Percentiles rank a stretch among this genome's conserved stretches.
These are phyloP conservation scores for Psilocybe tampanensis DNA, from an alignment of 768 basidiomycete genomes.

Conservation along the genomic window DNA sequence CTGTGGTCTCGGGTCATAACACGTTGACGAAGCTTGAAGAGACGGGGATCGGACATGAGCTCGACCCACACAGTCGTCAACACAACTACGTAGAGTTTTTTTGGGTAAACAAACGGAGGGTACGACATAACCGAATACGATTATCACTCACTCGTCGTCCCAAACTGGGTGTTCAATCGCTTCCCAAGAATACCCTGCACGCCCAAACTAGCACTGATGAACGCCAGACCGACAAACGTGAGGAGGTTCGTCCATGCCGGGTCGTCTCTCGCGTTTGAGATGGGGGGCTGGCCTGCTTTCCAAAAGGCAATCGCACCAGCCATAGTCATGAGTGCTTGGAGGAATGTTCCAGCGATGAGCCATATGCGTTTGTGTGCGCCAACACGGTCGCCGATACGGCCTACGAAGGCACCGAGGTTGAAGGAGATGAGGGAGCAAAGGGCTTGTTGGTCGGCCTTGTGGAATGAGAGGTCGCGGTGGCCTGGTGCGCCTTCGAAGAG, in stretches of 20 bases:
- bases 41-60: constrained; percentile 76
- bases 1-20: constrained; percentile 72
- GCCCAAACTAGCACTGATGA: constrained; percentile 82
- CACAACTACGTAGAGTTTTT: constrained; percentile 70
- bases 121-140: too few relatives aligned
- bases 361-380: constrained; percentile 75
- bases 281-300: constrained; percentile 61
- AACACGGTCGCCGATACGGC: constrained; percentile 82
- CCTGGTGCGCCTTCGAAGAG: constrained; percentile 60
- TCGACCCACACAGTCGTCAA: constrained; percentile 91
- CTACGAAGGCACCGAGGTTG: constrained; percentile 74
- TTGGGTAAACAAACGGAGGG: too few relatives aligned
- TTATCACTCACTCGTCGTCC: constrained; percentile 69
- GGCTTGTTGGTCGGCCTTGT: constrained; percentile 82
- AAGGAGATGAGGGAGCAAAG: constrained; percentile 80
- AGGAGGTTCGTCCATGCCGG: constrained; percentile 72
- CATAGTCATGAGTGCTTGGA: constrained; percentile 81
- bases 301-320: constrained; percentile 69
- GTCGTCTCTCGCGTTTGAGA: constrained; percentile 54
- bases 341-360: constrained; percentile 70
- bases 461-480: constrained; percentile 63
- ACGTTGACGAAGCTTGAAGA: constrained; percentile 58
- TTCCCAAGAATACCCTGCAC: constrained; percentile 88
- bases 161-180: constrained; percentile 76
- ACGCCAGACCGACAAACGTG: constrained; percentile 73